These are phyloP conservation scores for Benincasa hispida DNA, from an alignment of 306 rosid genomes.

Conservation along the genomic window DNA sequence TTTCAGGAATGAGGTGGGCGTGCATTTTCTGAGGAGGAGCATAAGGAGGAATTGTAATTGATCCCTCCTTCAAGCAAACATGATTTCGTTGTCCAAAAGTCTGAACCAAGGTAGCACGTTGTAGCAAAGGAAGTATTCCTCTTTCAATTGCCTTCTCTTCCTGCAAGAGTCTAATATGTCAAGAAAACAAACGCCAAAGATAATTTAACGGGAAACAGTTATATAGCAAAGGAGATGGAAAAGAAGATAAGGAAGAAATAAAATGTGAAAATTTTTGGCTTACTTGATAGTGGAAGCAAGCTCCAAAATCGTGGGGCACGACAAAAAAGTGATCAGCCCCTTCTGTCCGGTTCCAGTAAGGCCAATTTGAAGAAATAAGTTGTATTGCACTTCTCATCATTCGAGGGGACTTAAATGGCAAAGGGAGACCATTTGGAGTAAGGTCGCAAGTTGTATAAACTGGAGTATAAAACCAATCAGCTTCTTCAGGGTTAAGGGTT, in stretches of 20 bases:
- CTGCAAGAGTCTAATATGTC: slow-evolving; percentile 25
- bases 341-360: slow-evolving; percentile 90
- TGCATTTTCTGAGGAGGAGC: slow-evolving; percentile 96
- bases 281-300: slow-evolving; percentile 97
- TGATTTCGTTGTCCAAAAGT: slow-evolving; percentile 89
- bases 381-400: slow-evolving; percentile 99
- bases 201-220: not conserved
- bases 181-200: not conserved
- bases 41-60: slow-evolving; percentile 83
- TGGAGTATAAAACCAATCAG: slow-evolving; percentile 98
- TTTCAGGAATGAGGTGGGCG: slow-evolving; percentile 64
- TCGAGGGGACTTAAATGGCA: slow-evolving; percentile 93
- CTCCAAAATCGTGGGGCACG: slow-evolving; percentile 94
- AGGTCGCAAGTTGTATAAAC: slow-evolving; percentile 94
- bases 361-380: slow-evolving; percentile 96
- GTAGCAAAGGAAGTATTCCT: slow-evolving; percentile 69
- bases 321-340: slow-evolving; percentile 98
- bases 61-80: slow-evolving; percentile 76
- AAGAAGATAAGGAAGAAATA: not conserved
- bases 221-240: not conserved
- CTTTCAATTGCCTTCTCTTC: slow-evolving; percentile 91
- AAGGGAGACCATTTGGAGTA: slow-evolving; percentile 94
- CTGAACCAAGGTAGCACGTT: slow-evolving; percentile 80
- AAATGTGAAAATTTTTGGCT: not conserved
- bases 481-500: slow-evolving; percentile 95